Conservation (phyloP, 352 stramenopile genomes). For the Blastocystis sp. region DNA sequence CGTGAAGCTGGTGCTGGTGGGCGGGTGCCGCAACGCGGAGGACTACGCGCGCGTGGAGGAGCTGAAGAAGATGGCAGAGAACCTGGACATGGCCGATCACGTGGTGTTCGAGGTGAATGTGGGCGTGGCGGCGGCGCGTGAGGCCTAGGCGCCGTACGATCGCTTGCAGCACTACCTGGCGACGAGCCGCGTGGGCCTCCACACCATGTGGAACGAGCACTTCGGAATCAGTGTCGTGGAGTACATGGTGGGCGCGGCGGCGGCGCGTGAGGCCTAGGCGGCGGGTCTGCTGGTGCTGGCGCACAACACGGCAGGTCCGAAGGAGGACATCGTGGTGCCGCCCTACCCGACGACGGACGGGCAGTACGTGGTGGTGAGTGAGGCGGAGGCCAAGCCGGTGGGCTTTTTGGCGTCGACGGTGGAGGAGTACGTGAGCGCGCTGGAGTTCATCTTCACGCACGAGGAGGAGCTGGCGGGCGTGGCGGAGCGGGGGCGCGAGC, state of each 20-base stretch:
- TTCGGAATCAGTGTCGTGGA: slow-evolving; percentile 99
- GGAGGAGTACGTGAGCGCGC: slow-evolving; percentile 82
- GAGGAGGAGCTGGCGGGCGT: slow-evolving; percentile 70
- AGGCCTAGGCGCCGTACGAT: slow-evolving; percentile 83
- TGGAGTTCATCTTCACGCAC: slow-evolving; percentile 76
- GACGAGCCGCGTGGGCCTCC: slow-evolving; percentile 85
- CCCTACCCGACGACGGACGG: slow-evolving; percentile 3
- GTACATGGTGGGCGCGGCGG: slow-evolving; percentile 84
- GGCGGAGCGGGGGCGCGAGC: slow-evolving; percentile 6
- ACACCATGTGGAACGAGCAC: slow-evolving; percentile 99
- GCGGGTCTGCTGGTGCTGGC: slow-evolving; percentile 89
- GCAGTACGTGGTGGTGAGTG: slow-evolving; percentile 51
- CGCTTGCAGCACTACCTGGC: slow-evolving; percentile 84
- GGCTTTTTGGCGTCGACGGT: slow-evolving; percentile 81
- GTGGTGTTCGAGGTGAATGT: slow-evolving; percentile 88
- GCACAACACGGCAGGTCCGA: slow-evolving; percentile 93
- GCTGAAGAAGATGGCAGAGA: slow-evolving; percentile 78
- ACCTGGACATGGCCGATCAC: slow-evolving; percentile 78
- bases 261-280: slow-evolving; percentile 71
- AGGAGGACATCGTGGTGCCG: slow-evolving; percentile 85
- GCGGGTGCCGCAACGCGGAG: slow-evolving; percentile 87
- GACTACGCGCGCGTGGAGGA: slow-evolving; percentile 84
- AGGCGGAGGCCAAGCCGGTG: slow-evolving; percentile 68
- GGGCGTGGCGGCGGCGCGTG: neutral
- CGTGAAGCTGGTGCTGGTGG: slow-evolving; percentile 89